A percentile compares a stretch with the other conserved stretches of the same genome.
These are phyloP conservation scores for Saccharomycopsis synnaedendra DNA, from an alignment of 805 yeast genomes.

Conservation along the genomic window DNA sequence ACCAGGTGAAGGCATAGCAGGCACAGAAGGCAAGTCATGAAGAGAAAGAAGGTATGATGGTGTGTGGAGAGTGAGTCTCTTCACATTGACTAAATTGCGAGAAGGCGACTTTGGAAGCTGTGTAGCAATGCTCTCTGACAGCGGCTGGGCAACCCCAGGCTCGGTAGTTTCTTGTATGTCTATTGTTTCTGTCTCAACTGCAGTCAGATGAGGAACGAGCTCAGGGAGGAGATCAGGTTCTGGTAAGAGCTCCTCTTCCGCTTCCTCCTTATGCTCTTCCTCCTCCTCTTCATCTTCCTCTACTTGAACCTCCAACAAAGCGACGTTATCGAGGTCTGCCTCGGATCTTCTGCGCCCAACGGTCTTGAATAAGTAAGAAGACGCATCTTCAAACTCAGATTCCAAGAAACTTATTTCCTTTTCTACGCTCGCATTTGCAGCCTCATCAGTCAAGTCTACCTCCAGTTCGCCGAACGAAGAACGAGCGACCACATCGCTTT, in stretches of 20 bases:
- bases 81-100: not conserved
- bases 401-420: slow-evolving; percentile 7
- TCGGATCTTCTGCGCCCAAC: slow-evolving; percentile 12
- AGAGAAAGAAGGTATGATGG: slow-evolving; percentile 7
- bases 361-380: slow-evolving; percentile 7
- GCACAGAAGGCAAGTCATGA: not conserved
- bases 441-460: not conserved
- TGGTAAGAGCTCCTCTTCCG: not conserved
- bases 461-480: not conserved
- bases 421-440: slow-evolving; percentile 1
- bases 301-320: slow-evolving; percentile 10
- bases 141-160: not conserved
- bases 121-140: not conserved
- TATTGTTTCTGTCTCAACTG: too few species aligned
- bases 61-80: slow-evolving; percentile 12
- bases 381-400: slow-evolving; percentile 15
- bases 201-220: too few species aligned
- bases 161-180: not conserved
- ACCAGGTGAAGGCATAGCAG: not conserved
- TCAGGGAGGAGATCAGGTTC: too few species aligned
- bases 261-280: not conserved
- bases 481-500: too few species aligned
- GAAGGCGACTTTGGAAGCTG: not conserved
- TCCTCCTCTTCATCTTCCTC: not conserved
- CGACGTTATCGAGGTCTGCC: slow-evolving; percentile 10